Base-by-base conservation (phyloP, 2,329 filamentous ascomycete genomes). In the Teratosphaeria nubilosa region DNA sequence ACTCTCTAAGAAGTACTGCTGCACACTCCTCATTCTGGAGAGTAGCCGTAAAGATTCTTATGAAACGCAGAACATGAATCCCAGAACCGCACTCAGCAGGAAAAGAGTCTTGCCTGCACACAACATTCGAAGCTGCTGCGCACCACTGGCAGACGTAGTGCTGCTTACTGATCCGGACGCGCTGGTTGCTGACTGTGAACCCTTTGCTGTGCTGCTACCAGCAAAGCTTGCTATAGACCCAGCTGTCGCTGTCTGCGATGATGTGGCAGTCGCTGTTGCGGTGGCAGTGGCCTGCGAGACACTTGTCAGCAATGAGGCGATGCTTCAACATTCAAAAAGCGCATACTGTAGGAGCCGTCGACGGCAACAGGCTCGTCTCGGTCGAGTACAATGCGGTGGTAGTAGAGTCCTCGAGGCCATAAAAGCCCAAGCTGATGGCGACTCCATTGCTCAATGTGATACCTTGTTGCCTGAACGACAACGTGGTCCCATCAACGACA, bases 401-500 rank as follows among this genome's bases (percentile, higher is more conserved):
- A 1, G 57, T 60, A 16, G 51, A 50, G 20, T 60, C 60, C 14
- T 59, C 56, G 2, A 65, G 55, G 7, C 63, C 63, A 30, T 65
- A 51, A 56, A 56, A 62, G 4, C 62, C 62, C 4, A 63, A 54
- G 51, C 58, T 62, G 25, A 65, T 53, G 41, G 56, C 56, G 27
- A 58, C 34, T 14, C 63, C 63, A 37, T 61, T 34, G 48, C 30
- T 54, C 25, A 65, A 59, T 3, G 60, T 63, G 52, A 65, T 61
- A 48, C 60, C 60, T 3, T 58, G 31, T 7, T 57, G 22, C 11
- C 60, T 58, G 41, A 55, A 63, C 37, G 61, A 59, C 3, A 63
- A 56, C 10, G 63, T 64, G 5, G 59, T 63, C 31, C 60, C 61
- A 55, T 64, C 63, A 11, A 63, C 53, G 27, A 63, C 57, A 6